Base-by-base conservation (phyloP, 2,329 filamentous ascomycete species). In the Colletotrichum plurivorum region DNA sequence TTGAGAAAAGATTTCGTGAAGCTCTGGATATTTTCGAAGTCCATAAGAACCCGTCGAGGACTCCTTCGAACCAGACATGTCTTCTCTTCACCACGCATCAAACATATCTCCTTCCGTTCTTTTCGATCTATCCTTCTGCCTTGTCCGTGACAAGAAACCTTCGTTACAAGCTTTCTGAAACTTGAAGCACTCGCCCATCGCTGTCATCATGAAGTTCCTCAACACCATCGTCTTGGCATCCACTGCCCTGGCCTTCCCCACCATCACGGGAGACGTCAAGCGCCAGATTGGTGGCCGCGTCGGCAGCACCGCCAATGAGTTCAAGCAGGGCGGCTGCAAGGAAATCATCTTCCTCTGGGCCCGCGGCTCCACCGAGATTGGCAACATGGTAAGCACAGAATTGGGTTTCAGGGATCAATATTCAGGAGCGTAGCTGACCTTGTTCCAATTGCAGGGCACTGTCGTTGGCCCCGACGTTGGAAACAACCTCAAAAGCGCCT, bases 281-380 rank as follows among this genome's bases (percentile, higher is more conserved):
- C 43, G 61, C 1, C 61, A 64, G 31, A 27, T 64, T 10, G 61
- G 61, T 13, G 43, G 46, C 27, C 27, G 27, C 2, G 70, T 72
- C 1, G 64, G 70, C 3, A 61, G 43, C 22, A 70, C 62, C 4
- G 60, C 69, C 52, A 73, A 73, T 54, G 73, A 75, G 48, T 73
- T 73, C 60, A 71, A 66, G 25, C 52, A 58, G 4, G 56, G 67
- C 51, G 73, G 73, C 27, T 75, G 73, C 66, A 62, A 69, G 18
- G 73, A 73, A 20, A 58, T 73, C 53, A 73, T 73, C 18, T 63
- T 75, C 46, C 41, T 75, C 59, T 75, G 67, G 49, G 73, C 73
- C 43, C 72, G 73, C 22, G 72, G 73, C 20, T 69, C 73, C 5
- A 62, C 45, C 15, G 72, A 75, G 53, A 52, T 66, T n/a, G 72